Evolutionary conservation across 768 basidiomycete species (phyloP).

Genomic region (Phylloporus sp.): DNA sequence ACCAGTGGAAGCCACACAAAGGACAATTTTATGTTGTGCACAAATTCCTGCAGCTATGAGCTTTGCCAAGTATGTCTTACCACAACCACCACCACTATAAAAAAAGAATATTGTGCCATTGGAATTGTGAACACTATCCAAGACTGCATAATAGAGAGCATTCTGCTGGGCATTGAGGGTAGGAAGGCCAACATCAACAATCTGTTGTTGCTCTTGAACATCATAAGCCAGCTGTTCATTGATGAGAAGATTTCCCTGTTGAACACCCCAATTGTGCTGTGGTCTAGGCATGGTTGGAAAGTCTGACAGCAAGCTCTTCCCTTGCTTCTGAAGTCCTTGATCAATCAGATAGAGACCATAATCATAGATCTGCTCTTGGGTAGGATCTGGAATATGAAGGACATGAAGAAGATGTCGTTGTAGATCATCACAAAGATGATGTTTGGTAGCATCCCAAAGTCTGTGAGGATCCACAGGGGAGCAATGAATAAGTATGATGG

Average conservation of each 20-base stretch:
- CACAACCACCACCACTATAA: slow-evolving; percentile 39
- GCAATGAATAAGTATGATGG: neutral
- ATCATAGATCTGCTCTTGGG: neutral
- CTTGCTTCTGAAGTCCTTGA: neutral
- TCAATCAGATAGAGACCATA: neutral
- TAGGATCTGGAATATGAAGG: neutral
- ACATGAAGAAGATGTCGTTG: neutral
- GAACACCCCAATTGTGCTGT: slow-evolving; percentile 4
- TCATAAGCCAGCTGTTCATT: slow-evolving; percentile 1
- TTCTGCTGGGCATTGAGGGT: slow-evolving; percentile 29
- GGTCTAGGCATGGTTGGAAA: neutral
- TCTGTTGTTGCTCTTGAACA: slow-evolving; percentile 16
- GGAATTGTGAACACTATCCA: neutral
- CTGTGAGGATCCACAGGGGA: slow-evolving; percentile 26
- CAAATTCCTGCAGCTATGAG: slow-evolving; percentile 29
- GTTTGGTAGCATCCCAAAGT: neutral
- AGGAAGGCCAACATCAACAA: slow-evolving; percentile 23
- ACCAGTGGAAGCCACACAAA: slow-evolving; percentile 47
- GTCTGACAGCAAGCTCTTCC: neutral
- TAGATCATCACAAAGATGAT: slow-evolving; percentile 5
- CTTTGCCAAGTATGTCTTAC: slow-evolving; percentile 44
- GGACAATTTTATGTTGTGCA: slow-evolving; percentile 29
- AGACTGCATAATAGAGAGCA: neutral
- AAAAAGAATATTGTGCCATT: slow-evolving; percentile 31
- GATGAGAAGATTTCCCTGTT: slow-evolving; percentile 13